Base-by-base conservation (phyloP, 164 flowering plant genomes). In the Euptelea pleiosperma region DNA sequence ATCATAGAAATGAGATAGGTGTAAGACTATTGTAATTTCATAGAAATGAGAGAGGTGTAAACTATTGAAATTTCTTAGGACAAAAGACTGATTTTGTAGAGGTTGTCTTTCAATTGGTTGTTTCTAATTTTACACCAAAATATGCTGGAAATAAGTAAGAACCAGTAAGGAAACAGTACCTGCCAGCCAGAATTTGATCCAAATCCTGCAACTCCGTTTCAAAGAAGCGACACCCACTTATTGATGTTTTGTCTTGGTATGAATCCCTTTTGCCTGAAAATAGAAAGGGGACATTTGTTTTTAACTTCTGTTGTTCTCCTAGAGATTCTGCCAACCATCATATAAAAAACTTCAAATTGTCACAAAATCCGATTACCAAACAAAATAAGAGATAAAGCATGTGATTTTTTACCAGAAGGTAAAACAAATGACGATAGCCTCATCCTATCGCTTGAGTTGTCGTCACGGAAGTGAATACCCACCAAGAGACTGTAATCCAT, bases 401-500 rank as follows among this genome's bases (percentile, higher is more conserved):
- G 16, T 8, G 18, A 49, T 12, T 36, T 40, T 52, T 72, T 83
- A 86, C 96, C 92, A 52, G 80, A 57, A 10, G 82, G 81, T 60
- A 72, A 56, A 16, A 75, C n/a, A 60, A 76, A 79, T 45, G 97
- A 91, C 4, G 89, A 86, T 22, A 82, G 60, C 16, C 86, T 87
- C 66, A 82, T 77, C 55, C 82, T 84, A 33, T 85, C 91, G 6
- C 74, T 79, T 14, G 77, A 72, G 44, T 77, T 66, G 49, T 77
- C 82, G 66, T 90, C 87, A 29, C 89, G 83, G 65, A 90, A 90
- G 61, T 90, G 97, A 44, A 90, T 70, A 45, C 97, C 97, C 49
- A 90, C 93, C 64, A 90, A 69, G 43, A 90, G 82, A 73, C 97
- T 90, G 52, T 90, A 90, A 68, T 90, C 97, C 97, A 90, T 90